Conservation (phyloP, 768 basidiomycete species). For the Lentinus brumalis region DNA sequence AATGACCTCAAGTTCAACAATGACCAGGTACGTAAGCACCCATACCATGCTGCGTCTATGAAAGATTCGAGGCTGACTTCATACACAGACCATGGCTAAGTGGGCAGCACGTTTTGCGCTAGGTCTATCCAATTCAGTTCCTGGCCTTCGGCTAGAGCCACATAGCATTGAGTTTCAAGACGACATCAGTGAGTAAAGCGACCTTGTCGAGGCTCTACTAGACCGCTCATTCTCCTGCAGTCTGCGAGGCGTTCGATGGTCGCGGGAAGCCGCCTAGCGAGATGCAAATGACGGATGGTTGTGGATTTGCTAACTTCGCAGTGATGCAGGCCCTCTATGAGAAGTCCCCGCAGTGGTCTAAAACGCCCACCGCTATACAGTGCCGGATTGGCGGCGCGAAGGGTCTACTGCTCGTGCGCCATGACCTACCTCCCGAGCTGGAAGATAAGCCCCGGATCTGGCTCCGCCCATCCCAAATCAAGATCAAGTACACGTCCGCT, state of each 20-base stretch:
- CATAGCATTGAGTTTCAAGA: constrained; percentile 40
- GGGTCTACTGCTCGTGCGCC: constrained; percentile 34
- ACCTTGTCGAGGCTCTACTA: no score
- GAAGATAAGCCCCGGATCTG: constrained; percentile 23
- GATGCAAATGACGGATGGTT: constrained; percentile 67
- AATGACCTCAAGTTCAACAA: constrained; percentile 51
- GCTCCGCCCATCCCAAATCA: constrained; percentile 34
- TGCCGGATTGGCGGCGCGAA: constrained; percentile 31
- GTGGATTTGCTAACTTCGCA: constrained; percentile 65
- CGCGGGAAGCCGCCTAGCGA: constrained; percentile 28
- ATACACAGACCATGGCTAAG: constrained; percentile 66
- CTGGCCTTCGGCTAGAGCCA: constrained; percentile 46
- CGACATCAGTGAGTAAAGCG: constrained; percentile 56
- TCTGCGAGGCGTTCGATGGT: constrained; percentile 25
- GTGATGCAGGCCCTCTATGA: constrained; percentile 37
- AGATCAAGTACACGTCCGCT: constrained; percentile 38
- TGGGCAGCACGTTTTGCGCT: constrained; percentile 65
- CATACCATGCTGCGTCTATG: not conserved
- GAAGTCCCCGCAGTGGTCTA: constrained; percentile 22
- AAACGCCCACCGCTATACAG: constrained; percentile 32
- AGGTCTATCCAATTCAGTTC: constrained; percentile 64
- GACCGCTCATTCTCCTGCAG: constrained; percentile 17
- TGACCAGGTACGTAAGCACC: constrained; percentile 45
- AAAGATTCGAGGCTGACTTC: not conserved
- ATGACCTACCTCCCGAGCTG: constrained; percentile 13